Evolutionary conservation across 2,329 filamentous ascomycete genomes (phyloP), one percentile per base, ranked within the genome.

Genomic region (Penicillium brasilianum): DNA sequence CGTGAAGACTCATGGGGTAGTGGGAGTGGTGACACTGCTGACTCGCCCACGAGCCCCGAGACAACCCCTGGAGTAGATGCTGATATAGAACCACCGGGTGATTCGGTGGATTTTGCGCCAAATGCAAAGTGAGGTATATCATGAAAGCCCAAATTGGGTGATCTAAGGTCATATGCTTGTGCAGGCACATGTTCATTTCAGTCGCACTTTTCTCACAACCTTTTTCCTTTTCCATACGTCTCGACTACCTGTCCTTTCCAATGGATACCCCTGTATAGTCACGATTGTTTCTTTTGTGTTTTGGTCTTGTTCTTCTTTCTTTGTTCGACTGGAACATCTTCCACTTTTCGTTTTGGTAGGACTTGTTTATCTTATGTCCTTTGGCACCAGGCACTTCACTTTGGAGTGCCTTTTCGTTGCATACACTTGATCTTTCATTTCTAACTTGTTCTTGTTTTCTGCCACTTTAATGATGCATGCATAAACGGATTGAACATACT

Each of bases 241-340:
- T 67, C 58, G 59, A 66, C 63, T 66, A 54, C 58, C 49, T 69
- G 57, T 68, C 61, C 66, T 62, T 63, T 62, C 60, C 56, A 64
- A 65, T 66, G 72, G 72, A 74, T 75, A 75, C 73, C 73, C 73
- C 72, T 68, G 59, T 66, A 64, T 70, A 71, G 69, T 68, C 69
- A 66, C 52, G 41, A 60, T 41, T 62, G 44, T 51, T 13, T 58
- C 60, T 62, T 55, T 37, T 37, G 57, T 56, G 46, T 36, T 25
- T 18, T 56, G 36, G 13, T 28, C 41, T 57, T 51, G 54, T 18
- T 13, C 13, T 20, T 18, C 16, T 57, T 55, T 30, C 41, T 53
- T 4, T n/a, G 1, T 25, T 48, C 11, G 14, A 8, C 55, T 59
- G 49, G 58, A 56, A 34, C 28, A 36, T 39, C 36, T 48, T 54